Conservation (phyloP, 495 filamentous ascomycete species). For the Hyphodiscus hymeniophilus region DNA sequence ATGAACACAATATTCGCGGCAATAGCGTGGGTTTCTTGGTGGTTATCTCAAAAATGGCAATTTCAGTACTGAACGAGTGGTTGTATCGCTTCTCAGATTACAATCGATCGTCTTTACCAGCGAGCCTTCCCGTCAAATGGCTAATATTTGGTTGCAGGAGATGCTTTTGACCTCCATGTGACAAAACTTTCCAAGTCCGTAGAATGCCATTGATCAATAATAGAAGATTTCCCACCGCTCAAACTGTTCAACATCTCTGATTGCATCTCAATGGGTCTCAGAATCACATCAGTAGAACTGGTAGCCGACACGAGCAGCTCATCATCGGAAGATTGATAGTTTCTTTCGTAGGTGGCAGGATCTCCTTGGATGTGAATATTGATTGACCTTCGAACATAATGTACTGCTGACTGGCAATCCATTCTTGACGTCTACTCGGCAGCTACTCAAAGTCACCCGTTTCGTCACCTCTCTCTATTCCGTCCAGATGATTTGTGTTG, state of each 20-base stretch:
- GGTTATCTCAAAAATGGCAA: no score
- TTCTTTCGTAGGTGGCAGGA: not conserved
- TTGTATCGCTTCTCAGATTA: no score
- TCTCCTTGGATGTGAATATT: not conserved
- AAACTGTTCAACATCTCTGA: not conserved
- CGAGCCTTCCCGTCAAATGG: no score
- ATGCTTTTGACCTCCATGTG: not conserved
- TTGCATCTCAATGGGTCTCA: not conserved
- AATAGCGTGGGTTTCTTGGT: no score
- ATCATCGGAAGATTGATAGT: not conserved
- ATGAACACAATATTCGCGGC: no score
- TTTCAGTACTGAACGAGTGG: no score
- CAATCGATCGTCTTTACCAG: no score
- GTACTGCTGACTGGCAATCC: not conserved
- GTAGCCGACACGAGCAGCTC: not conserved
- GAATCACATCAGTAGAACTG: not conserved
- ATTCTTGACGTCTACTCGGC: not conserved
- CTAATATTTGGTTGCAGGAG: no score
- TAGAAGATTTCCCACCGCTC: not conserved
- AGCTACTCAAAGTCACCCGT: not conserved
- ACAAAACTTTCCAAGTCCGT: not conserved
- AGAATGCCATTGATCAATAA: constrained; percentile 1
- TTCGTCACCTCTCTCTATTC: not conserved
- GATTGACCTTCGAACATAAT: not conserved
- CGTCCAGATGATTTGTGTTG: not conserved